Base-by-base conservation (phyloP, 2,329 filamentous ascomycete species). In the Alternaria brassicicola region DNA sequence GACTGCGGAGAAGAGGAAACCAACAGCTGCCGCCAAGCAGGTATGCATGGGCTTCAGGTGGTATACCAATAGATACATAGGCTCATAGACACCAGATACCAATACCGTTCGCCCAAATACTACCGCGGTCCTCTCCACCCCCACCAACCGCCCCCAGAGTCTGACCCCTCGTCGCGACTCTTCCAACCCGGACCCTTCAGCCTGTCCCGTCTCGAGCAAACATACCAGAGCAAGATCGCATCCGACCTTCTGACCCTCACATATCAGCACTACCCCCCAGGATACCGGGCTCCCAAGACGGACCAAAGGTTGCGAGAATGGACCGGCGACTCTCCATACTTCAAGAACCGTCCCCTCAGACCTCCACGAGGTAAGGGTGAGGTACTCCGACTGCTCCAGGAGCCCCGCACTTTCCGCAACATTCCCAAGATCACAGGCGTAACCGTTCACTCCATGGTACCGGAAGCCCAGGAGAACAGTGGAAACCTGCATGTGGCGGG, bases 31-130 rank as follows among this genome's bases (percentile, higher is more conserved):
- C 85, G 8, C 76, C 80, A 12, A 84, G 83, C 82, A 84, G 84
- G 84, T 86, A 76, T 26, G 84, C 86, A 76, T 26, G 61, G 12
- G 1, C n/a, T 3, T 13, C 51, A 41, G 48, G 45, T 21, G 28
- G 6, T 39, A 45, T 6, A 25, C 13, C 26, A 42, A 23, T 5
- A 36, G 8, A 21, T 21, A 19, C 26, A 19, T 30, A 5, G 6
- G 23, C 53, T 59, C 46, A 67, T 42, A 49, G 31, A 19, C 13
- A 17, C 3, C 62, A 96, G 94, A 84, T 99, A 98, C 81, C 91
- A 96, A 79, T 98, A 90, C 79, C 92, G 93, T 65, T 89, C 94
- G 49, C 95, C 95, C 63, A 95, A 94, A 81, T 99, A 93, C 85
- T 89, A 97, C 78, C 91, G 94, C 72, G 95, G 95, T 55, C 93